Evolutionary conservation across 768 basidiomycete genomes (phyloP), one percentile per base, ranked within the genome.

Genomic region (Wakefieldia striispora): DNA sequence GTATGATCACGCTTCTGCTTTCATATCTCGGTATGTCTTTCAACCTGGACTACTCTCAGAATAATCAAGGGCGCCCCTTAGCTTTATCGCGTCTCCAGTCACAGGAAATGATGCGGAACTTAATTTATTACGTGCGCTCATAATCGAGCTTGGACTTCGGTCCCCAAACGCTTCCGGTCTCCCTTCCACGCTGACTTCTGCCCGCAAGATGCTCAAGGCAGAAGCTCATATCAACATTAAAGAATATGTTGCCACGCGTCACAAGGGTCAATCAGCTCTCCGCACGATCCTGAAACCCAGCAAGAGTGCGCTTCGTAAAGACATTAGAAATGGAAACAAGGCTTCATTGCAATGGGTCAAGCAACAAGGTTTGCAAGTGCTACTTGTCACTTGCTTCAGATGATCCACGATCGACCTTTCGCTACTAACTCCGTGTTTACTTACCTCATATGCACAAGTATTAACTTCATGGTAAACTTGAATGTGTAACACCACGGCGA

Each of bases 111-210:
- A 40, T 17, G 17, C 48, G 21, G 73, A 80, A 34, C 77, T 91
- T 31, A 73, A 77, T 6, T 71, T 91, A 34, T 72, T 90, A 6
- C 88, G 89, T 49, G 82, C 86, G 0, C 77, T 91, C 50, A 82
- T 88, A 56, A 73, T 90, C 52, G 89, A 91, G 68, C 74, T 91
- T n/a, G 88, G 88, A n/a, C 70, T 78, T 45, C 66, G 53, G 59
- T 71, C 72, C 14, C 73, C 74, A 0, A 71, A 70, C 26, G 68
- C 73, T 53, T 60, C 45, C 19, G 66, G 72, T 21, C 70, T 88
- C 3, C 88, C 88, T 3, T 63, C 65, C 26, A 78, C 84, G 0
- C 67, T 91, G 45, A 78, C 67, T n/a, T 74, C 84, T 7, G 89
- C 88, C n/a, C 83, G 79, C 55, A 77, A 78, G 13, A 70, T 84